A percentile compares a stretch with the other conserved stretches of the same genome.
Evolutionary conservation across 2,329 filamentous ascomycete species (phyloP).

Genomic region (Didymellaceae sp.): DNA sequence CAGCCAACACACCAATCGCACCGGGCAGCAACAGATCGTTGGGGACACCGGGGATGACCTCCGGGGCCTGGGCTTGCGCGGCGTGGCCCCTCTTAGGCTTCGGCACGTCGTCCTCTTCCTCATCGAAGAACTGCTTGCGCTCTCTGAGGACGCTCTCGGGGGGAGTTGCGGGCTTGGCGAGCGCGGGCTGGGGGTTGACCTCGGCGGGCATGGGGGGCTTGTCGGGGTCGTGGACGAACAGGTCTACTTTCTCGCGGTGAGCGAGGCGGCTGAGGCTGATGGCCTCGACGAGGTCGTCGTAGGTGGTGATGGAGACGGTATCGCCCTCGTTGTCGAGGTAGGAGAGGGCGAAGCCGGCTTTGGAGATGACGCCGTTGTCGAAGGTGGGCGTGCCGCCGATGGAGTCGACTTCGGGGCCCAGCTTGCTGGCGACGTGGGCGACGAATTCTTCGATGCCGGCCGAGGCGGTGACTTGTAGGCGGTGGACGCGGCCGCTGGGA

Average conservation of each 20-base stretch:
- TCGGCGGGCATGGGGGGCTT: conserved; percentile 78
- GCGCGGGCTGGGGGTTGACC: conserved; percentile 64
- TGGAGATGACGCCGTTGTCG: conserved; percentile 78
- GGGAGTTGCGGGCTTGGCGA: conserved; percentile 59
- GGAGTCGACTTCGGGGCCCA: conserved; percentile 80
- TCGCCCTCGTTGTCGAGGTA: conserved; percentile 98
- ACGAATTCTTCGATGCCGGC: conserved; percentile 84
- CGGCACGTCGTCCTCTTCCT: conserved; percentile 62
- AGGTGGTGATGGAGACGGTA: conserved; percentile 94
- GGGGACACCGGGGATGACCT: conserved; percentile 87
- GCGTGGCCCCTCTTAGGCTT: conserved; percentile 52
- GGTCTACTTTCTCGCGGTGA: conserved; percentile 88
- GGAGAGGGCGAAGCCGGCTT: conserved; percentile 86
- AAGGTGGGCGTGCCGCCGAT: conserved; percentile 82
- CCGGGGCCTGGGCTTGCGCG: conserved; percentile 63
- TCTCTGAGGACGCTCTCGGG: conserved; percentile 58
- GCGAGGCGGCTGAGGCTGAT: conserved; percentile 80
- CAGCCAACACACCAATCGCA: conserved; percentile 92
- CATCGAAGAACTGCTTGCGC: conserved; percentile 57
- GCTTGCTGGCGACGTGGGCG: conserved; percentile 77
- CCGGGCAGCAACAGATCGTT: conserved; percentile 94
- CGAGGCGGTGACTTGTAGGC: conserved; percentile 81
- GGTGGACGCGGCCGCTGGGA: conserved; percentile 90
- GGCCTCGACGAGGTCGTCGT: conserved; percentile 90
- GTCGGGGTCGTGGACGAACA: conserved; percentile 93